Conservation (phyloP, 176 grass and related monocot species). For the Oryza officinalis region DNA sequence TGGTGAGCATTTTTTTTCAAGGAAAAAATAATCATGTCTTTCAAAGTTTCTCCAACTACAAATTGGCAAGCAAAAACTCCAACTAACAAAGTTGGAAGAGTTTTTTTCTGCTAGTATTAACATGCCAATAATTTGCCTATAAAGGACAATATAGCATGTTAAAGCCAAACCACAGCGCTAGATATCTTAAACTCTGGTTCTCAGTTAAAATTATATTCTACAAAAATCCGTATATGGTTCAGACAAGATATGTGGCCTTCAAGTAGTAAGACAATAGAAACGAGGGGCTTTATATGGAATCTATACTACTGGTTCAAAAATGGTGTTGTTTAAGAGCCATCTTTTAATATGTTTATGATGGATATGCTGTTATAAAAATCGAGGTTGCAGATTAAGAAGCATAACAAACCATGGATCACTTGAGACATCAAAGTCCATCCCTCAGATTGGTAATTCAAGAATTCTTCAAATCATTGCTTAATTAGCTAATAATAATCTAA, state of each 20-base stretch:
- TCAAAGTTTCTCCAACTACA: not conserved
- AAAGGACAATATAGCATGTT: not conserved
- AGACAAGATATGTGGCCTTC: not conserved
- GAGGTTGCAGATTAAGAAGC: slow-evolving; percentile 15
- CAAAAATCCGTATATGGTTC: not conserved
- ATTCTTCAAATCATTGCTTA: not conserved
- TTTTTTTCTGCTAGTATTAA: not conserved
- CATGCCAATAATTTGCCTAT: not conserved
- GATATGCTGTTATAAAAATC: not conserved
- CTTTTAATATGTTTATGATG: not conserved
- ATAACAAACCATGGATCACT: slow-evolving; percentile 3
- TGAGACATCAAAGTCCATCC: not conserved
- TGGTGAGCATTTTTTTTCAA: not conserved
- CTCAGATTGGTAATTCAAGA: not conserved
- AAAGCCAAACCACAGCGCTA: slow-evolving; percentile 3
- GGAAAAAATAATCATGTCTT: not conserved
- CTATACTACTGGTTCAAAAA: not conserved
- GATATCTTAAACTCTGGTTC: slow-evolving; percentile 17
- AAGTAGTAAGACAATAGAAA: not conserved
- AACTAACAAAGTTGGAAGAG: not conserved
- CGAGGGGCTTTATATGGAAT: not conserved
- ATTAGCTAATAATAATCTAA: slow-evolving; percentile 27
- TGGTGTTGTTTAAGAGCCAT: not conserved
- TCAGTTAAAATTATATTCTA: not conserved
- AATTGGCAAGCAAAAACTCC: not conserved